phyloP scores from a whole-genome alignment of 176 grass and related monocot species.

The Metroxylon sagu region DNA sequence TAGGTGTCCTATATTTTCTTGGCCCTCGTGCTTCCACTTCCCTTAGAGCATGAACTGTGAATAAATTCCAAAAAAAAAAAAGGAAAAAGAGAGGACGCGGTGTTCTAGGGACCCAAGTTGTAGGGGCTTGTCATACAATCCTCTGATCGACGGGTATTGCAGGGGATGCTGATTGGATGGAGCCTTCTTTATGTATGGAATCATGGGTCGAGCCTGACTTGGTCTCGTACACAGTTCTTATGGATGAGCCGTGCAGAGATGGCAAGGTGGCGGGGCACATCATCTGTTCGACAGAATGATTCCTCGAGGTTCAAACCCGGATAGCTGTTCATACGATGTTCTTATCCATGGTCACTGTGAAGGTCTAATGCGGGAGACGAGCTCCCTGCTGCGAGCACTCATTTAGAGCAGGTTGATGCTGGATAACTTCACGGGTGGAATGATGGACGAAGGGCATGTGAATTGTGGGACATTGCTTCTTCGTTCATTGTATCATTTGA shows the following conservation, averaged over 20 bases:
- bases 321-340: slow-evolving; percentile 46
- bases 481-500: slow-evolving; percentile 32
- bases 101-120: no score
- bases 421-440: slow-evolving; percentile 26
- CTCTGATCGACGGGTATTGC: slow-evolving; percentile 54
- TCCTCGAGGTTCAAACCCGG: slow-evolving; percentile 38
- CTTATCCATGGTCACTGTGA: slow-evolving; percentile 59
- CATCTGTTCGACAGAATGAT: slow-evolving; percentile 65
- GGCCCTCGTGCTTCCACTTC: no score
- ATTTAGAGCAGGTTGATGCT: slow-evolving; percentile 28
- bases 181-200: slow-evolving; percentile 49
- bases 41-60: no score
- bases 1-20: no score
- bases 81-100: no score
- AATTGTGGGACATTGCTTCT: slow-evolving; percentile 54
- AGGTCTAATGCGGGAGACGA: slow-evolving; percentile 47
- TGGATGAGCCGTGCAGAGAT: slow-evolving; percentile 39
- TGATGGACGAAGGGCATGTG: slow-evolving; percentile 42
- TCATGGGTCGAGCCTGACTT: slow-evolving; percentile 60
- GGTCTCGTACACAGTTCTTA: slow-evolving; percentile 62
- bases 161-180: slow-evolving; percentile 41
- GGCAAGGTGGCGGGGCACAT: slow-evolving; percentile 43
- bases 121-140: slow-evolving; percentile 49
- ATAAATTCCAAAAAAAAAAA: no score
- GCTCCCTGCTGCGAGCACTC: slow-evolving; percentile 50